phyloP scores from a whole-genome alignment of 441 rosid genomes.

The Populus hybrid region DNA sequence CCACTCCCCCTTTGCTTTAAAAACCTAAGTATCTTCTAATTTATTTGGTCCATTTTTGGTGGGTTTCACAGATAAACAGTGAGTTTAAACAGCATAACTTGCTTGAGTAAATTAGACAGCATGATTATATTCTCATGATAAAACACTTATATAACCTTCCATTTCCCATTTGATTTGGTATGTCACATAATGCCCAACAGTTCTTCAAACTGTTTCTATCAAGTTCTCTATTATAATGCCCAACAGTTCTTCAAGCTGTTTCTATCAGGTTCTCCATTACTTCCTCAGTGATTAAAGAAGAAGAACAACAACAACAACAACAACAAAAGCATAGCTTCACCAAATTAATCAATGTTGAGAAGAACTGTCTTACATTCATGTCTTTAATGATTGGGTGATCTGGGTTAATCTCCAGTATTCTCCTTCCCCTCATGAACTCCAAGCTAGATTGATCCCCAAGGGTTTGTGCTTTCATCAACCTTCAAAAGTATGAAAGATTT shows the following conservation, averaged over 20 bases:
- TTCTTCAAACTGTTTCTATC: neutral
- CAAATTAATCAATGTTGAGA: neutral
- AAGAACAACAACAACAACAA: neutral
- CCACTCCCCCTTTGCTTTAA: neutral
- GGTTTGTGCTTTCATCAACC: conserved; percentile 99
- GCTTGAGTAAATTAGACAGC: neutral
- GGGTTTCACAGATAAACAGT: neutral
- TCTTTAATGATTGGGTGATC: conserved; percentile 91
- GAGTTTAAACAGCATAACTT: neutral
- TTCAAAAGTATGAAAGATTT: conserved; percentile 19
- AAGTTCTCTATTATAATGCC: neutral
- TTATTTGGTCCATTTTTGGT: neutral
- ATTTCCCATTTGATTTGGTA: neutral
- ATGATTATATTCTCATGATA: neutral
- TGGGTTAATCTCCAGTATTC: conserved; percentile 88
- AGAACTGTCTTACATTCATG: conserved; percentile 61
- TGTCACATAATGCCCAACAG: neutral
- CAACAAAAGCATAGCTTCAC: neutral
- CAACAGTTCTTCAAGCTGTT: neutral
- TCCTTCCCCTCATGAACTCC: conserved; percentile 98
- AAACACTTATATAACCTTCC: neutral
- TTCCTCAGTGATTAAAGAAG: neutral
- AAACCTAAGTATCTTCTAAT: neutral
- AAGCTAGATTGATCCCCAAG: conserved; percentile 91
- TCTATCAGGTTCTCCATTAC: neutral